Evolutionary conservation across 1,139 yeast genomes (phyloP).

Genomic region (Blastobotrys ciferrii): DNA sequence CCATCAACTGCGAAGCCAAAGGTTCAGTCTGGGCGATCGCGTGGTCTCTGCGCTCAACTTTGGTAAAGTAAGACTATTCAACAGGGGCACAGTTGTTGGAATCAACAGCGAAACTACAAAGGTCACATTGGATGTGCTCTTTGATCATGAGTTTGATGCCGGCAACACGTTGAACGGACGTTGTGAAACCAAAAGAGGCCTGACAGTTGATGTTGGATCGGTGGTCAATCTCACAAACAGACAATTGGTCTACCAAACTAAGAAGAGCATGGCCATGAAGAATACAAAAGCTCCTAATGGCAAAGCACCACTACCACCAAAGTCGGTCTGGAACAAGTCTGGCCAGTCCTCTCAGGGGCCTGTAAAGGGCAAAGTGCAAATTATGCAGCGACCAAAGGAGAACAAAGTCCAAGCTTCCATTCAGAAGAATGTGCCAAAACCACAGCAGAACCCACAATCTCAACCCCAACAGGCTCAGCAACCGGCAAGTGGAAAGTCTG

Average conservation of each 20-base stretch:
- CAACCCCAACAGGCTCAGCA: conserved; percentile 1
- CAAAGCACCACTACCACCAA: conserved; percentile 1
- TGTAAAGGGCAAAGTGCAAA: conserved; percentile 24
- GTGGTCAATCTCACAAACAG: conserved; percentile 72
- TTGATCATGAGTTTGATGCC: conserved; percentile 78
- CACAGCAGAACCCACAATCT: conserved; percentile 3
- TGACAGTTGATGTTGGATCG: conserved; percentile 76
- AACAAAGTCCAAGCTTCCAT: not conserved
- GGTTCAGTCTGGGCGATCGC: conserved; percentile 84
- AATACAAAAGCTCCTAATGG: conserved; percentile 4
- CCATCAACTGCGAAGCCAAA: conserved; percentile 70
- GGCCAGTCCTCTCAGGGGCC: conserved; percentile 27
- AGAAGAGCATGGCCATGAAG: conserved; percentile 19
- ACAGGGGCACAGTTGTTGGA: conserved; percentile 89
- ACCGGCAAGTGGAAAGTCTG: not conserved
- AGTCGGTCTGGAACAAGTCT: conserved; percentile 1
- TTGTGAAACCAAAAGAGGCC: conserved; percentile 73
- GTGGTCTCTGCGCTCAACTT: conserved; percentile 81
- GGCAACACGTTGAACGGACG: conserved; percentile 82
- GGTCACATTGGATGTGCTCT: conserved; percentile 65
- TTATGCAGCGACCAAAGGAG: conserved; percentile 11
- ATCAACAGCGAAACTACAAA: conserved; percentile 61
- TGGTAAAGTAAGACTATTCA: conserved; percentile 85
- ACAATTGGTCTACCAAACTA: conserved; percentile 66
- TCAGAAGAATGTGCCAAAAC: not conserved